Conservation (phyloP, 2,329 filamentous ascomycete genomes). For the Alternaria novae-zelandiae region DNA sequence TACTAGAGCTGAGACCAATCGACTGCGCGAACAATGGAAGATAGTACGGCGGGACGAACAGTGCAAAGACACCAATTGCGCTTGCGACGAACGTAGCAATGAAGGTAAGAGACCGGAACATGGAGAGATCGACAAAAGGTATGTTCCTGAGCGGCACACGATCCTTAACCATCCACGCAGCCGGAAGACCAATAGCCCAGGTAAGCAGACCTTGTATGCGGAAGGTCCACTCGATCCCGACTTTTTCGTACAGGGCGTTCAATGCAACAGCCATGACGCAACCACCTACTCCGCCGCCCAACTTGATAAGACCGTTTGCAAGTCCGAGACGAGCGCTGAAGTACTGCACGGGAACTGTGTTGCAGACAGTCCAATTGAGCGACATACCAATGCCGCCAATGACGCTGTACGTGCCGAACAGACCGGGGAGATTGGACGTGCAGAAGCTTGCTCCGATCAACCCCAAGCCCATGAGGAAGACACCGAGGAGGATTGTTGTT, state of each 20-base stretch:
- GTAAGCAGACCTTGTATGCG: conserved; percentile 35
- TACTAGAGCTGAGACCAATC: conserved; percentile 31
- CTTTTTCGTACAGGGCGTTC: conserved; percentile 30
- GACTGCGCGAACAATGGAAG: conserved; percentile 38
- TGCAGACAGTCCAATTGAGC: conserved; percentile 31
- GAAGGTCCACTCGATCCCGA: conserved; percentile 42
- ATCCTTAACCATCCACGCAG: conserved; percentile 35
- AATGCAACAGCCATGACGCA: conserved; percentile 36
- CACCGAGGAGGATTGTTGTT: conserved; percentile 56
- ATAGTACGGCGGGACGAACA: conserved; percentile 42
- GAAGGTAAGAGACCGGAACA: conserved; percentile 34
- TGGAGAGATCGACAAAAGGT: conserved; percentile 32
- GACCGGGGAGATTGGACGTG: conserved; percentile 52
- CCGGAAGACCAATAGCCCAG: conserved; percentile 32
- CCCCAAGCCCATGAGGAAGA: conserved; percentile 58
- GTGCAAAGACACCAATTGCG: conserved; percentile 33
- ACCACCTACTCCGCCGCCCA: conserved; percentile 37
- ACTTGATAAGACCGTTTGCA: conserved; percentile 40
- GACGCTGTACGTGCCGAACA: conserved; percentile 59
- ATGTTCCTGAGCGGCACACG: conserved; percentile 25
- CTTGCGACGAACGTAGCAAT: conserved; percentile 31
- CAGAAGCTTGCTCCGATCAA: conserved; percentile 58
- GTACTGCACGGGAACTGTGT: conserved; percentile 36
- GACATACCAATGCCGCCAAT: conserved; percentile 54
- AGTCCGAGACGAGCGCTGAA: conserved; percentile 37